Percentiles rank a stretch among this genome's conserved stretches.
phyloP scores from a whole-genome alignment of 179 eudicot genomes.

The Carnegiea gigantea region DNA sequence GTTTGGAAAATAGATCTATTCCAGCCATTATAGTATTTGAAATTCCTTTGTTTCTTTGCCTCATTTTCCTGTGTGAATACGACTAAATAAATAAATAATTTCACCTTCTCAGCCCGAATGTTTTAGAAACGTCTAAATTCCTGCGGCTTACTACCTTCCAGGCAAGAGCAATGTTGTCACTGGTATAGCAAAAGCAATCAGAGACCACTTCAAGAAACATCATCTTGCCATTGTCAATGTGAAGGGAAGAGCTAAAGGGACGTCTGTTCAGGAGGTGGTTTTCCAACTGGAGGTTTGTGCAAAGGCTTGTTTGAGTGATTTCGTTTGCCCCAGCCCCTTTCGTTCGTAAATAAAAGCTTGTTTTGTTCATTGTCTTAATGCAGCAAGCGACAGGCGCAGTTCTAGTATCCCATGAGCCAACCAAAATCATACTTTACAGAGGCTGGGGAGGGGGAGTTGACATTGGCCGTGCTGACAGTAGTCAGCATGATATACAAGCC shows the following conservation, averaged over 20 bases:
- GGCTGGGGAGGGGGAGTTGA: constrained; percentile 80
- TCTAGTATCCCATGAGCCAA: constrained; percentile 90
- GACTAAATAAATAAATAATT: neutral
- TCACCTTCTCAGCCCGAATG: neutral
- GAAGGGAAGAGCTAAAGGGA: constrained; percentile 97
- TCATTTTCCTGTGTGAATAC: neutral
- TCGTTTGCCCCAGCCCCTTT: constrained; percentile 13
- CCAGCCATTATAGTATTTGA: too few species aligned
- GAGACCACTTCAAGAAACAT: constrained; percentile 75
- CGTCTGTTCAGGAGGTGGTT: constrained; percentile 85
- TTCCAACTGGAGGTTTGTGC: constrained; percentile 74
- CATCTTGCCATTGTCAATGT: constrained; percentile 91
- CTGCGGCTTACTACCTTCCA: constrained; percentile 28
- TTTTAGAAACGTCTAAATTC: neutral
- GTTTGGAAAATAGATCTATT: too few species aligned
- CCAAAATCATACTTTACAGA: constrained; percentile 86
- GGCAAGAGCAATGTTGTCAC: constrained; percentile 79
- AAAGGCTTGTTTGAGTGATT: neutral
- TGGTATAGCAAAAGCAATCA: constrained; percentile 85
- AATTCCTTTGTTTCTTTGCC: neutral
- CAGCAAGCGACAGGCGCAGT: constrained; percentile 97
- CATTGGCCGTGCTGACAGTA: constrained; percentile 23
- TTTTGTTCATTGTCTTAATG: constrained; percentile 24
- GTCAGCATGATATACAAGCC: constrained; percentile 21
- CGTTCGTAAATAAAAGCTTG: constrained; percentile 15